These are phyloP conservation scores for Naematelia aurantialba DNA, from an alignment of 768 basidiomycete genomes.

Conservation along the genomic window DNA sequence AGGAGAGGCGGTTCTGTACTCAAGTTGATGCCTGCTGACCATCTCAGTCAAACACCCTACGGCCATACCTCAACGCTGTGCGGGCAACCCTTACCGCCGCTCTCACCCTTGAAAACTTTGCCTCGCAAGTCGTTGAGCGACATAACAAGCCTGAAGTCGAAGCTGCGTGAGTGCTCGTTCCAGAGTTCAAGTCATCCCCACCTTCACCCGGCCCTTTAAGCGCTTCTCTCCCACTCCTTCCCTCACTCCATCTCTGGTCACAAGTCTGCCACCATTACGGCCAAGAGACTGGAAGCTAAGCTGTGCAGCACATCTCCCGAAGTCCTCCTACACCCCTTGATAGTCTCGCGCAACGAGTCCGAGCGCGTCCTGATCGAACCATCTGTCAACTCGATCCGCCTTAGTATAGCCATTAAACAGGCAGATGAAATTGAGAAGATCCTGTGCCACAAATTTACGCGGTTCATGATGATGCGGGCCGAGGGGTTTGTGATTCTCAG, in stretches of 20 bases:
- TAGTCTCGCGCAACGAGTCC: conserved; percentile 94
- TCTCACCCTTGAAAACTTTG: conserved; percentile 93
- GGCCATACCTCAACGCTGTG: conserved; percentile 94
- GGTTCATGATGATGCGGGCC: conserved; percentile 98
- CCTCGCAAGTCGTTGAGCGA: conserved; percentile 94
- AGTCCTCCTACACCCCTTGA: conserved; percentile 86
- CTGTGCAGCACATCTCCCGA: conserved; percentile 92
- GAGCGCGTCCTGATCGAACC: conserved; percentile 97
- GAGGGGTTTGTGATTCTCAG: conserved; percentile 96
- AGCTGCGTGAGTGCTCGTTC: conserved; percentile 59
- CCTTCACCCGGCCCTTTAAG: not conserved
- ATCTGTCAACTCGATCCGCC: conserved; percentile 91
- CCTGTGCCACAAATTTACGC: conserved; percentile 93
- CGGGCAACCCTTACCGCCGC: conserved; percentile 96
- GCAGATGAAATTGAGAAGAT: conserved; percentile 98
- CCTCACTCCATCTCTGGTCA: not conserved
- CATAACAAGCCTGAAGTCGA: conserved; percentile 98
- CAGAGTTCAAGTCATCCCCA: conserved; percentile 5
- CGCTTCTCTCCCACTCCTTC: not conserved
- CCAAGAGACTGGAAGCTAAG: too few relatives aligned
- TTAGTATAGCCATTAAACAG: conserved; percentile 98
- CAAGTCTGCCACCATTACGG: too few relatives aligned
- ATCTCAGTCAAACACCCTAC: conserved; percentile 80
- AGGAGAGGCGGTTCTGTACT: not conserved
- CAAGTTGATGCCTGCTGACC: not conserved